Evolutionary conservation across 1,284 basidiomycete species (phyloP).

Genomic region (Paramarasmius palmivorus): DNA sequence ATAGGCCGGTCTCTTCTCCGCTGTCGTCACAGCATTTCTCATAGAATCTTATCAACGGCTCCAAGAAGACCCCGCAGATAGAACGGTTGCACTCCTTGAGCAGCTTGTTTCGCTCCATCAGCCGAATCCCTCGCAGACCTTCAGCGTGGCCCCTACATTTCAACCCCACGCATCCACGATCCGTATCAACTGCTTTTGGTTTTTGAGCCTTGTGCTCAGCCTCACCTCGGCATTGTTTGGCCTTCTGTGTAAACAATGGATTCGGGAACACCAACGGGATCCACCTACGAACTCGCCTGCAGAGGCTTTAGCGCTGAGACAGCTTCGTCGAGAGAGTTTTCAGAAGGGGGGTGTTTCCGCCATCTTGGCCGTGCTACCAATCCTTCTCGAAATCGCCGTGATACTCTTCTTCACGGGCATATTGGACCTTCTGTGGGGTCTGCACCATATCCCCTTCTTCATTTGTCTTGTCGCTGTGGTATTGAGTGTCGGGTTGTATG

Average conservation of each 20-base stretch:
- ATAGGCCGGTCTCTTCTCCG: conserved; percentile 25
- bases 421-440: conserved; percentile 6
- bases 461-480: not conserved
- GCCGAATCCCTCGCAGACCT: too few relatives aligned
- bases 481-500: not conserved
- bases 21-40: conserved; percentile 20
- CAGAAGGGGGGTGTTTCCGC: not conserved
- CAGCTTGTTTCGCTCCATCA: conserved; percentile 9
- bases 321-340: not conserved
- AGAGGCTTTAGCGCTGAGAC: not conserved
- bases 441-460: not conserved
- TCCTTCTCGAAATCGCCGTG: conserved; percentile 3
- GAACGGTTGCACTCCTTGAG: conserved; percentile 12
- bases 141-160: not conserved
- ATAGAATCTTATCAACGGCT: conserved; percentile 21
- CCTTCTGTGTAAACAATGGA: conserved; percentile 15
- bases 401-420: conserved; percentile 7
- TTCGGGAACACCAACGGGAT: conserved; percentile 9
- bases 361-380: conserved; percentile 1
- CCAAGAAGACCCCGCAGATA: conserved; percentile 13
- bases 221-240: conserved; percentile 6
- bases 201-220: conserved; percentile 8
- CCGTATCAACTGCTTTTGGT: too few relatives aligned
- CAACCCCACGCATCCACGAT: not conserved
- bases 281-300: not conserved